Conservation (phyloP, 148 eudicot species). For the Linanthus parryae region DNA sequence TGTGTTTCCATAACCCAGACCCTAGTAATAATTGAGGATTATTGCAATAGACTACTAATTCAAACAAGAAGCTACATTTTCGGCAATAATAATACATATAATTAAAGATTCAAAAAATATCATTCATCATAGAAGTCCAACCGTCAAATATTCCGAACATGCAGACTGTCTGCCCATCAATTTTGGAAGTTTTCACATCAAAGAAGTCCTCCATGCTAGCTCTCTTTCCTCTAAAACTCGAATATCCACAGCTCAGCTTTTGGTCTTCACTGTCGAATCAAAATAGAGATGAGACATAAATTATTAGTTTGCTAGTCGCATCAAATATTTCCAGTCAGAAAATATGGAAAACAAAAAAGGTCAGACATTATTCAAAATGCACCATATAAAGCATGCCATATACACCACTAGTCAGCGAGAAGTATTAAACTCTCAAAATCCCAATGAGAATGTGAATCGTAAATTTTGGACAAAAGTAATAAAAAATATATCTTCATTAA, state of each 20-base stretch:
- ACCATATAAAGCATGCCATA: neutral
- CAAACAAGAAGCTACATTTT: no score
- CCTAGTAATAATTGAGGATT: no score
- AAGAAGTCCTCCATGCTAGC: conserved; percentile 96
- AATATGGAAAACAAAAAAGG: neutral
- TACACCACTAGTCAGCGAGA: no score
- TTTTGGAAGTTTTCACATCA: conserved; percentile 72
- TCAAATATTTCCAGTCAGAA: neutral
- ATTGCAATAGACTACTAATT: no score
- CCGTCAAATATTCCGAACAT: conserved; percentile 98
- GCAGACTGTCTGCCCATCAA: conserved; percentile 66
- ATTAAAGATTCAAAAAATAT: conserved; percentile 3
- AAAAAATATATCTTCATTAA: no score
- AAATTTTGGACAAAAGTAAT: no score
- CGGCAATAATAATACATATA: neutral
- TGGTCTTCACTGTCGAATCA: conserved; percentile 79
- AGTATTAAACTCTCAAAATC: neutral
- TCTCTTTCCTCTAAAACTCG: conserved; percentile 96
- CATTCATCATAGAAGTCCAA: conserved; percentile 24
- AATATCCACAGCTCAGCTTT: conserved; percentile 76
- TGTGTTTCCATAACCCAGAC: no score
- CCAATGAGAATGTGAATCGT: neutral
- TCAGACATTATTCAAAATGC: neutral
- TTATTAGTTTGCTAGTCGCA: neutral
- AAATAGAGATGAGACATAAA: conserved; percentile 7